Conservation (phyloP, 768 basidiomycete species). For the Psilocybe subaeruginosa region DNA sequence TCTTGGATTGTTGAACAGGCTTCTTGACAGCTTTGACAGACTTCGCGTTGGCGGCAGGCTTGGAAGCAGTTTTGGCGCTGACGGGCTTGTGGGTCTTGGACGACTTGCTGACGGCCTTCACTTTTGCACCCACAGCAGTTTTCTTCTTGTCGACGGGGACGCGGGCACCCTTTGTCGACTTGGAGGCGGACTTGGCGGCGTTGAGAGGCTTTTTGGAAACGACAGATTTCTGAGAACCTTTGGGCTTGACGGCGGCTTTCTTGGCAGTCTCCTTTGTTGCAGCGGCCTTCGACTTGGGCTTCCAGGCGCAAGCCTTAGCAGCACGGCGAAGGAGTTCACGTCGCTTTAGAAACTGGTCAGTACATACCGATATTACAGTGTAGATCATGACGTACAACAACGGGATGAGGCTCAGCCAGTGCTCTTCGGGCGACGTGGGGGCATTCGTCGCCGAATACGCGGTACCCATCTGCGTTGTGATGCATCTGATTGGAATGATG, state of each 20-base stretch:
- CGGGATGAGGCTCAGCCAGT: constrained; percentile 1
- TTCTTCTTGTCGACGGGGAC: not conserved
- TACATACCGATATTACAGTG: not conserved
- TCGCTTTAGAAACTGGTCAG: not conserved
- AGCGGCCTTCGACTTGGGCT: not conserved
- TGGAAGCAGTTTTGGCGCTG: too few relatives aligned
- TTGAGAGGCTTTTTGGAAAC: not conserved
- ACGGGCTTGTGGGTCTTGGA: too few relatives aligned
- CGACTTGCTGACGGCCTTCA: too few relatives aligned
- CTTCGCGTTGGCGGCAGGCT: too few relatives aligned
- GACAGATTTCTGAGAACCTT: not conserved
- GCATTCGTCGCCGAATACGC: constrained; percentile 13
- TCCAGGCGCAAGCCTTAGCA: not conserved
- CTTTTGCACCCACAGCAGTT: too few relatives aligned
- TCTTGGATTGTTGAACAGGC: too few relatives aligned
- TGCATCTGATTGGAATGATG: constrained; percentile 4
- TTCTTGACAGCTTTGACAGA: too few relatives aligned
- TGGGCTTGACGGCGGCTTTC: not conserved
- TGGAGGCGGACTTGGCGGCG: not conserved
- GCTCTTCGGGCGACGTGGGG: constrained; percentile 9
- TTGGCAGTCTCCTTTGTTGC: not conserved
- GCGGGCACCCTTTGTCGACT: not conserved
- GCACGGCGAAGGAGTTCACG: not conserved
- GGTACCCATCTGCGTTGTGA: constrained; percentile 15
- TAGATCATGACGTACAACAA: not conserved